These are phyloP conservation scores for Yarrowia galli DNA, from an alignment of 1,139 yeast genomes.

Conservation along the genomic window DNA sequence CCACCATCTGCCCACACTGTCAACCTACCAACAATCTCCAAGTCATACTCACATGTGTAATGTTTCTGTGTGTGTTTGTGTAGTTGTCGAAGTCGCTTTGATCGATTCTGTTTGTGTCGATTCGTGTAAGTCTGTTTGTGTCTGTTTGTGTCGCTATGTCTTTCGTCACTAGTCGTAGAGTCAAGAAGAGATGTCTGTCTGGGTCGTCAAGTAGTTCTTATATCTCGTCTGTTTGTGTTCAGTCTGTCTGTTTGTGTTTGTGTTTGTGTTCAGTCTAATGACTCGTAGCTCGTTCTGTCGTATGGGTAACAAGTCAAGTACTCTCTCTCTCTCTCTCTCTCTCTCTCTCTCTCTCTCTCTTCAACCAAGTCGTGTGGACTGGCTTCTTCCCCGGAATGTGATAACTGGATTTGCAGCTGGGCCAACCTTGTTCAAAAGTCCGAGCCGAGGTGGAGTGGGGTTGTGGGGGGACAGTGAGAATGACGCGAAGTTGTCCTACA, in stretches of 20 bases:
- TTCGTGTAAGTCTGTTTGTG: no score
- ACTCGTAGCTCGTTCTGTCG: neutral
- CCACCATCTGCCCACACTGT: no score
- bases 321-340: no score
- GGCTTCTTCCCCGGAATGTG: constrained; percentile 40
- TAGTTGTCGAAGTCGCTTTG: no score
- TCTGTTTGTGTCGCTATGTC: neutral
- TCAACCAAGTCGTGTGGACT: constrained; percentile 24
- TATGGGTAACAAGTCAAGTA: no score
- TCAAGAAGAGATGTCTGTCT: no score
- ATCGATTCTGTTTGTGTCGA: no score
- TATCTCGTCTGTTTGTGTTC: neutral
- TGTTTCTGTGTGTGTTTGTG: no score
- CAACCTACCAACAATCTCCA: no score
- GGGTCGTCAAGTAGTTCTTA: no score
- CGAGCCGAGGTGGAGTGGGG: constrained; percentile 32
- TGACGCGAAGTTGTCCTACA: neutral
- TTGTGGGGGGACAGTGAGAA: neutral
- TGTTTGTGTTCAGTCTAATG: neutral
- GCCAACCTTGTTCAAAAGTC: neutral
- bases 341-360: no score
- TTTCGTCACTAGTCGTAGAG: neutral
- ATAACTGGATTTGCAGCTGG: constrained; percentile 26
- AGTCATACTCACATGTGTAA: no score
- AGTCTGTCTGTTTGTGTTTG: neutral